Percentiles rank a stretch among this genome's conserved stretches.
Evolutionary conservation across 1,284 basidiomycete genomes (phyloP).

Genomic region (Cutaneotrichosporon arboriforme): DNA sequence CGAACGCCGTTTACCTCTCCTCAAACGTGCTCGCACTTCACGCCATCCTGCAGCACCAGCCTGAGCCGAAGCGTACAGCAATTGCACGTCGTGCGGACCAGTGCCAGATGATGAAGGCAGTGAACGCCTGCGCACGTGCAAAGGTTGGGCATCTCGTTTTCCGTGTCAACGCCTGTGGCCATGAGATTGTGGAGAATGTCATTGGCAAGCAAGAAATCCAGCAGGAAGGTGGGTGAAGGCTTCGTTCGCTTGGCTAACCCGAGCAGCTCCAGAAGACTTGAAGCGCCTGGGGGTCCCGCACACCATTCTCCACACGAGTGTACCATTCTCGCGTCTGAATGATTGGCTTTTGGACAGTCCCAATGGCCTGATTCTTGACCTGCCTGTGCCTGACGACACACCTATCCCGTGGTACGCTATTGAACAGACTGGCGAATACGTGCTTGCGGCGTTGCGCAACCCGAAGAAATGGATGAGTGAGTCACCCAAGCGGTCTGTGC

Average conservation of each 20-base stretch:
- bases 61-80: conserved; percentile 16
- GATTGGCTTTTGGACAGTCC: conserved; percentile 10
- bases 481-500: too few relatives aligned
- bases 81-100: conserved; percentile 16
- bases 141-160: conserved; percentile 17
- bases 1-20: conserved; percentile 22
- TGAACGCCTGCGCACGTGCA: conserved; percentile 13
- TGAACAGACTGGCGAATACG: conserved; percentile 37
- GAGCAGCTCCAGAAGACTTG: conserved; percentile 27
- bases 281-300: conserved; percentile 19
- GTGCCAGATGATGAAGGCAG: conserved; percentile 15
- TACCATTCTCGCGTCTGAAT: conserved; percentile 12
- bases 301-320: conserved; percentile 24
- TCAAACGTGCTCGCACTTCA: conserved; percentile 17
- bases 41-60: conserved; percentile 19
- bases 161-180: conserved; percentile 18
- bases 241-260: not conserved
- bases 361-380: conserved; percentile 17
- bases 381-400: conserved; percentile 30
- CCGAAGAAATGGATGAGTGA: conserved; percentile 31
- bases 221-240: not conserved
- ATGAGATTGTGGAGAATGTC: conserved; percentile 17
- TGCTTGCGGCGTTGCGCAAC: conserved; percentile 29
- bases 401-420: conserved; percentile 26
- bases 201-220: conserved; percentile 3